These are phyloP conservation scores for Ascochyta lentis DNA, from an alignment of 2,329 filamentous ascomycete genomes.

Conservation along the genomic window DNA sequence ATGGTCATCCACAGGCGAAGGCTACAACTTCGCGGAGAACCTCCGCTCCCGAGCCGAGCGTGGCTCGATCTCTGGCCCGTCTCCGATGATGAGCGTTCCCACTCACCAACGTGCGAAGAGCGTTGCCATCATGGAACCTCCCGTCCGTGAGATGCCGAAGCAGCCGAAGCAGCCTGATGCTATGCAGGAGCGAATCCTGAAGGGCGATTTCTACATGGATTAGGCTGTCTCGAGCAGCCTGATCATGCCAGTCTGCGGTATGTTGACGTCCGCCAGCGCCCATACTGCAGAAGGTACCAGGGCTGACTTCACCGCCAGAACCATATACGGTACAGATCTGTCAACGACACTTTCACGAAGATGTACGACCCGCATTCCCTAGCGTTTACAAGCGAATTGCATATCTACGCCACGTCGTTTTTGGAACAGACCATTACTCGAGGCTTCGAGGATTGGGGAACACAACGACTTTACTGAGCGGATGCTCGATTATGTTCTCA, in stretches of 20 bases:
- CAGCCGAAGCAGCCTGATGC: slow-evolving; percentile 71
- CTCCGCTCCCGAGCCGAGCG: slow-evolving; percentile 90
- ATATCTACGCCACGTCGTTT: slow-evolving; percentile 7
- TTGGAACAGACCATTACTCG: slow-evolving; percentile 6
- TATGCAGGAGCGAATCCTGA: slow-evolving; percentile 95
- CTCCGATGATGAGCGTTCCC: slow-evolving; percentile 21
- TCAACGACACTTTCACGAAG: slow-evolving; percentile 12
- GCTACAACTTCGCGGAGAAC: slow-evolving; percentile 97
- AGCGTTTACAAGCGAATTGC: slow-evolving; percentile 11
- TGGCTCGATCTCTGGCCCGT: slow-evolving; percentile 60
- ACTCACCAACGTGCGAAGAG: slow-evolving; percentile 73
- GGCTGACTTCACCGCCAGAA: slow-evolving; percentile 1
- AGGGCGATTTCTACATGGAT: slow-evolving; percentile 98
- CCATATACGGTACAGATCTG: slow-evolving; percentile 9
- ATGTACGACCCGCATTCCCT: slow-evolving; percentile 27
- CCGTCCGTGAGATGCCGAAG: slow-evolving; percentile 66
- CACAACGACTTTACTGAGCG: neutral
- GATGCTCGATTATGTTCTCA: neutral
- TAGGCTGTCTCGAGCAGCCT: slow-evolving; percentile 50
- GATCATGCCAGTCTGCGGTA: slow-evolving; percentile 4
- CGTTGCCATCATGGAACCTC: slow-evolving; percentile 66
- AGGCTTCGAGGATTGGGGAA: slow-evolving; percentile 4
- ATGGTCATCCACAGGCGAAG: slow-evolving; percentile 74
- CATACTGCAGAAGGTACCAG: neutral
- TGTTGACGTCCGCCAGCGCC: neutral